Conservation (phyloP, 495 filamentous ascomycete species). For the Thermochaetoides thermophila region DNA sequence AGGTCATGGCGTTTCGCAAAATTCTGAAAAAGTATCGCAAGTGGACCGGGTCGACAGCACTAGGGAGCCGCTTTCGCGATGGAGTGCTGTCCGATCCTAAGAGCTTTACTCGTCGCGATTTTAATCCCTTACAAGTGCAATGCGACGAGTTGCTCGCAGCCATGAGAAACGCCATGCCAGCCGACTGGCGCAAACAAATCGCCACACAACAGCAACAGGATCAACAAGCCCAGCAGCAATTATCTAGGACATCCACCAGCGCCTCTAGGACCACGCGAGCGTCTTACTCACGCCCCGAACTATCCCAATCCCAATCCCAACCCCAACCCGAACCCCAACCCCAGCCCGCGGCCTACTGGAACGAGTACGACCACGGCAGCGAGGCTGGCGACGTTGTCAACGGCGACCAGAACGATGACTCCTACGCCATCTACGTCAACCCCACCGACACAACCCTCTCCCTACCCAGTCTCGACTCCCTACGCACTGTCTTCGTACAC, state of each 20-base stretch:
- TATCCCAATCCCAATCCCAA: constrained; percentile 4
- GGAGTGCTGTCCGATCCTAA: constrained; percentile 41
- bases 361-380: constrained; percentile 50
- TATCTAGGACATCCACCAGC: too few species aligned
- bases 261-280: too few species aligned
- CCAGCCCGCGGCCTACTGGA: constrained; percentile 36
- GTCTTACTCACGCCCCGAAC: constrained; percentile 8
- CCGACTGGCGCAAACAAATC: constrained; percentile 5
- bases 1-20: constrained; percentile 53
- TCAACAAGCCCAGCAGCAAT: neutral
- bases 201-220: constrained; percentile 4
- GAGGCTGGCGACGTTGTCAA: constrained; percentile 31
- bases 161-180: constrained; percentile 29
- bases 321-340: constrained; percentile 8
- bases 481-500: constrained; percentile 27
- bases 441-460: constrained; percentile 30
- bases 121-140: constrained; percentile 36
- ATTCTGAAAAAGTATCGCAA: constrained; percentile 66
- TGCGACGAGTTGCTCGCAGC: constrained; percentile 39
- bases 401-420: constrained; percentile 16
- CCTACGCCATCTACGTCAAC: constrained; percentile 43
- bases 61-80: constrained; percentile 43
- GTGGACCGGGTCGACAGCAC: constrained; percentile 49
- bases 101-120: constrained; percentile 46
- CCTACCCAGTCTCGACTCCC: constrained; percentile 33